Evolutionary conservation across 805 yeast genomes (phyloP).

Genomic region (Candida maltosa): DNA sequence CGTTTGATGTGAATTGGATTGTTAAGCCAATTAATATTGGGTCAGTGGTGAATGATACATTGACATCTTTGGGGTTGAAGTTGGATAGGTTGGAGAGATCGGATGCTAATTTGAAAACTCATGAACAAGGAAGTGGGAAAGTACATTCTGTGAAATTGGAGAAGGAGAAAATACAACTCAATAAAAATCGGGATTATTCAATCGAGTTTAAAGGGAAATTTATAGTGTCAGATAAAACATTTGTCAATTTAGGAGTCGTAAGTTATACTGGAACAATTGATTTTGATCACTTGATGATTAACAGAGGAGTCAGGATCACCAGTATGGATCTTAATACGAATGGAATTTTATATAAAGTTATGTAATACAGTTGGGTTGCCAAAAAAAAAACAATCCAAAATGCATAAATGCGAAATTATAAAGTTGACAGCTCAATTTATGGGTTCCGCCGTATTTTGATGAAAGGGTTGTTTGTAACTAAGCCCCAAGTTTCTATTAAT

Average conservation of each 20-base stretch:
- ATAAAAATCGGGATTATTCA: constrained; percentile 18
- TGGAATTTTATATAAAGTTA: constrained; percentile 6
- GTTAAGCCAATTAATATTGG: constrained; percentile 23
- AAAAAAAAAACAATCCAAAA: background rate
- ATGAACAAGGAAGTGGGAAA: constrained; percentile 22
- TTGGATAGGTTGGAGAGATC: constrained; percentile 20
- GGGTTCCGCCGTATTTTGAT: too few relatives aligned
- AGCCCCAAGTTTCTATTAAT: too few relatives aligned
- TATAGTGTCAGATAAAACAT: constrained; percentile 16
- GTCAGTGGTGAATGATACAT: constrained; percentile 14
- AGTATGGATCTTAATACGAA: constrained; percentile 15
- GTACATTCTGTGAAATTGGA: constrained; percentile 18
- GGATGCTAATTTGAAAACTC: constrained; percentile 19
- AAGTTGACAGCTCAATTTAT: too few relatives aligned
- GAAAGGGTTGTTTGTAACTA: too few relatives aligned
- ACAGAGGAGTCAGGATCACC: constrained; percentile 27
- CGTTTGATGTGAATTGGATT: constrained; percentile 18
- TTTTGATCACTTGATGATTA: constrained; percentile 25
- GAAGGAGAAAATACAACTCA: constrained; percentile 7
- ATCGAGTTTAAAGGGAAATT: constrained; percentile 24
- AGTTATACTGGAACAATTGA: constrained; percentile 28
- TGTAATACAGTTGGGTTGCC: constrained; percentile 1
- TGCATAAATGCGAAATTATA: too few relatives aligned
- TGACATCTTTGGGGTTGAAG: constrained; percentile 20
- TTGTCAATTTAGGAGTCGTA: constrained; percentile 15